A percentile compares a stretch with the other conserved stretches of the same genome.
These are phyloP conservation scores for Oryza meridionalis DNA, from an alignment of 176 grass and related monocot genomes.

Conservation along the genomic window DNA sequence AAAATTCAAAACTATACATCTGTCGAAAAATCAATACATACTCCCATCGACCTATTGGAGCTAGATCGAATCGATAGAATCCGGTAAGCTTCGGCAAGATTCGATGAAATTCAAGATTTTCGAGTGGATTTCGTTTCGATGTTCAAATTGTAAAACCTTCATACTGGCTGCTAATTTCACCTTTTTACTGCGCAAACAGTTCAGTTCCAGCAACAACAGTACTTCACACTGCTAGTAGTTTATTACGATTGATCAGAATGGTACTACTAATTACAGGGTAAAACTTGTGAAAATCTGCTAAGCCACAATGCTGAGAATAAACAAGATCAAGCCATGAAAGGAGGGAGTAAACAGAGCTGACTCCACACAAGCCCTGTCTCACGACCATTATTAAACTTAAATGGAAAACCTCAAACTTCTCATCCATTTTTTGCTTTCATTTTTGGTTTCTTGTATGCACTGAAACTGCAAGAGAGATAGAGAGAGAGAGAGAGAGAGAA, in stretches of 20 bases:
- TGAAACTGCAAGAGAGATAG: not conserved
- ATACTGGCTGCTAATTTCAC: not conserved
- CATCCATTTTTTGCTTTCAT: not conserved
- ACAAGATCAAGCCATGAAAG: conserved; percentile 15
- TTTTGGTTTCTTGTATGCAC: not conserved
- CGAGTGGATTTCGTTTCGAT: too few relatives aligned
- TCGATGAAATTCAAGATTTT: too few relatives aligned
- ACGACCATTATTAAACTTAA: conserved; percentile 22
- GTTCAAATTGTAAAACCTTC: too few relatives aligned
- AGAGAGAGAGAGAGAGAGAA: too few relatives aligned
- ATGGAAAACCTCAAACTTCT: not conserved
- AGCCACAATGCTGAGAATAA: not conserved
- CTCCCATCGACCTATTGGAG: too few relatives aligned
- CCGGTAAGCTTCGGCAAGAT: too few relatives aligned
- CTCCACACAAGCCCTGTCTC: conserved; percentile 1
- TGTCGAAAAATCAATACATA: too few relatives aligned
- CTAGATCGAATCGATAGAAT: too few relatives aligned
- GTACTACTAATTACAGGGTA: conserved; percentile 38
- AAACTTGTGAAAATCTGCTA: not conserved
- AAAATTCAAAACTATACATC: too few relatives aligned
- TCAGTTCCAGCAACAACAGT: not conserved
- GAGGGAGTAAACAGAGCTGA: not conserved
- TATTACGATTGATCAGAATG: conserved; percentile 28
- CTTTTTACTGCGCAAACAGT: not conserved
- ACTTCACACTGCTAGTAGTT: not conserved